Percentiles rank a stretch among this genome's conserved stretches.
These are phyloP conservation scores for Flaveria floridana DNA, from an alignment of 140 eudicot genomes.

Conservation along the genomic window DNA sequence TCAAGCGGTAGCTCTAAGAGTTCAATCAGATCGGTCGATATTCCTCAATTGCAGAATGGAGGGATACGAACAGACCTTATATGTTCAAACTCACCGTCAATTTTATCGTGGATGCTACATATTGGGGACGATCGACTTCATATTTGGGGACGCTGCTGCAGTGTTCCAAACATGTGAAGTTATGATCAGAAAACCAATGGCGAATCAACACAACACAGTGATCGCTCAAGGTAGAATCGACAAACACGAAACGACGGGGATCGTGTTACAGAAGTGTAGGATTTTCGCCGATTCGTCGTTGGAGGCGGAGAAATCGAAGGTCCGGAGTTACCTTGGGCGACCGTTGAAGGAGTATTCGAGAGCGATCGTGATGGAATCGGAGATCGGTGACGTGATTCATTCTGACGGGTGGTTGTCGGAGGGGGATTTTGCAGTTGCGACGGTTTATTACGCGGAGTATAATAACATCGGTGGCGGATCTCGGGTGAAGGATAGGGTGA, in stretches of 20 bases:
- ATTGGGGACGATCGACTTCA: constrained; percentile 62
- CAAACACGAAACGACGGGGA: constrained; percentile 50
- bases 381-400: constrained; percentile 39
- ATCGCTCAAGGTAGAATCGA: constrained; percentile 63
- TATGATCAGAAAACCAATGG: constrained; percentile 43
- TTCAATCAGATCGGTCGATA: constrained; percentile 60
- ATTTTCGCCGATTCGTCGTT: constrained; percentile 32
- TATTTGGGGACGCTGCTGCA: constrained; percentile 79
- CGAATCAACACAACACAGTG: constrained; percentile 50
- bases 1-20: constrained; percentile 78
- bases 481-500: constrained; percentile 42
- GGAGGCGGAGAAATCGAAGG: constrained; percentile 24
- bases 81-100: constrained; percentile 69
- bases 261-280: constrained; percentile 52
- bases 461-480: constrained; percentile 54
- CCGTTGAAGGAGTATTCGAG: constrained; percentile 59
- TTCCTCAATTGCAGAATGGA: constrained; percentile 69
- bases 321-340: constrained; percentile 50
- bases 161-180: constrained; percentile 57
- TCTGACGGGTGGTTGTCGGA: constrained; percentile 56
- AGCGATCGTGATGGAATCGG: constrained; percentile 58
- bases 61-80: constrained; percentile 67
- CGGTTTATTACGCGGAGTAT: constrained; percentile 55
- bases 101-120: constrained; percentile 65
- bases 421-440: constrained; percentile 26